Evolutionary conservation across 305 asterid species (phyloP), one percentile per base, ranked within the genome.

Genomic region (Ilex paraguariensis): DNA sequence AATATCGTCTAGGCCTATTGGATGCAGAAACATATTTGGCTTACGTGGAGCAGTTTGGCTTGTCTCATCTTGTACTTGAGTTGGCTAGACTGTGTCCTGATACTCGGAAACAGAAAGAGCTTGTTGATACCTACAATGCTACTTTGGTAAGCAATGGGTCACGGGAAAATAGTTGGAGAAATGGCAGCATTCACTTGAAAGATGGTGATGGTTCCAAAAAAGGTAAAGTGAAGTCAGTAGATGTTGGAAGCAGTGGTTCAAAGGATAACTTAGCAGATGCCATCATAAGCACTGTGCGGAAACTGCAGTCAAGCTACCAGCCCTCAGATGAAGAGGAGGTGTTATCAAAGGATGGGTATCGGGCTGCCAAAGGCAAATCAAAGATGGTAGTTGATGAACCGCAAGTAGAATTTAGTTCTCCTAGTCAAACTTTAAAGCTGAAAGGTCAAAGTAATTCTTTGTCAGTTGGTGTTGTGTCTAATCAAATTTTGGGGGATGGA

Each of bases 21-120:
- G 96, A 83, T 74, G 84, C 86, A 4, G 95, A 71, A 80, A 82
- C 90, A 9, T 94, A 94, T 77, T 77, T 90, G 28, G 85, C 79
- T 17, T 73, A 71, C 28, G 96, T 76, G 14, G 94, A 82, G 70
- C 91, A 91, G 84, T 94, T 82, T 75, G 97, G 99, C 44, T 74
- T 94, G 88, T 86, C 93, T 30, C 95, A 94, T 81, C 98, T 94
- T 58, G 90, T 88, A 73, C 76, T 66, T 16, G 98, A 91, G 67
- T 62, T 94, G 81, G 97, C 99, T 64, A 80, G 83, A 61, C 86
- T 88, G 60, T 84, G 90, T 49, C 96, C 99, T 52, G 88, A 94
- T 73, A 61, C 75, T 62, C 73, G 67, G 77, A 94, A 86, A 82
- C 96, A 91, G 84, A 82, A 73, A 64, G 96, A 87, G 81, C 77